Conservation (phyloP, 257 asterid genomes). For the Ophiorrhiza pumila region DNA sequence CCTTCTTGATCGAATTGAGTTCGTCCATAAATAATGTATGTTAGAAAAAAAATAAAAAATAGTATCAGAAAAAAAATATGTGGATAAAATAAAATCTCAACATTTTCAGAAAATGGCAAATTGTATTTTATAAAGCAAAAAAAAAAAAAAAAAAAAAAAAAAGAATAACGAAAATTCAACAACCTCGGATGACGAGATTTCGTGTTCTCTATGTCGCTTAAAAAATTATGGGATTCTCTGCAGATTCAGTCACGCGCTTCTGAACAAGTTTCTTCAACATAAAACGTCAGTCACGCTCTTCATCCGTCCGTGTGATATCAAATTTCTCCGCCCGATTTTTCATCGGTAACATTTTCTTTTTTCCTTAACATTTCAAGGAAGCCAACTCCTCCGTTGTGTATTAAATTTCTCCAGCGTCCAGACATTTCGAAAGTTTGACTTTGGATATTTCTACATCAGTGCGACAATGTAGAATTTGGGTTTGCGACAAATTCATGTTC, state of each 20-base stretch:
- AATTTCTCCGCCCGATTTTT: neutral
- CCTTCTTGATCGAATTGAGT: too few relatives aligned
- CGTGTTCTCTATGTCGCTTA: constrained; percentile 20
- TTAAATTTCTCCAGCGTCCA: too few relatives aligned
- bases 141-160: neutral
- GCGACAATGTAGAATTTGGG: too few relatives aligned
- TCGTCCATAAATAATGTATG: too few relatives aligned
- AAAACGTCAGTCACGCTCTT: constrained; percentile 19
- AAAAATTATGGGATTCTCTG: constrained; percentile 35
- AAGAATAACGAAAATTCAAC: neutral
- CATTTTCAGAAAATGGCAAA: neutral
- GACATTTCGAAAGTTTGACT: neutral
- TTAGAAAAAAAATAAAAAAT: too few relatives aligned
- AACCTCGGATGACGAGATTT: constrained; percentile 45
- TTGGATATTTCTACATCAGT: too few relatives aligned
- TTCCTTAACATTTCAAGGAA: neutral
- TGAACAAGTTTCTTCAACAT: neutral
- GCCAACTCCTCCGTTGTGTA: neutral
- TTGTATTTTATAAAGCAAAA: neutral
- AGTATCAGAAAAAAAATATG: too few relatives aligned
- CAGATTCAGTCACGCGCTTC: constrained; percentile 52
- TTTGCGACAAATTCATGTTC: neutral
- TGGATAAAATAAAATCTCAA: neutral
- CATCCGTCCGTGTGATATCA: neutral
- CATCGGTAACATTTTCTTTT: neutral